Conservation (phyloP, 1,139 yeast species). For the Taphrina populina region DNA sequence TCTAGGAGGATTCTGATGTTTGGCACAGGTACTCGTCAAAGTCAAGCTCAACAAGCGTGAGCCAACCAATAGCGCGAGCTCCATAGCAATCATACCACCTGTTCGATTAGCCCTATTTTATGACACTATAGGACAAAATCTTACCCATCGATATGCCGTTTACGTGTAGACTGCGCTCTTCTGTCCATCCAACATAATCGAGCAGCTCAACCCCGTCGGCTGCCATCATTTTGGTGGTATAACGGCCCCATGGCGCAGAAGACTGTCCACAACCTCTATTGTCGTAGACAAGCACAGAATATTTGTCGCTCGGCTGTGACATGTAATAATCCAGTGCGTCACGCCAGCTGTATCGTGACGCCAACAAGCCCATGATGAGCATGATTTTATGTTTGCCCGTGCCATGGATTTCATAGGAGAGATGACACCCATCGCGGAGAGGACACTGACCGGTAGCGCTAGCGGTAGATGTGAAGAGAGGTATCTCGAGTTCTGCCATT, state of each 20-base stretch:
- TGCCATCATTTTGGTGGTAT: constrained; percentile 29
- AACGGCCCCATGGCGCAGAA: constrained; percentile 28
- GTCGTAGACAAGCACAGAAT: constrained; percentile 15
- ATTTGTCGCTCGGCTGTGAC: constrained; percentile 7
- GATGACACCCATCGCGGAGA: constrained; percentile 18
- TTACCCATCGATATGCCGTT: constrained; percentile 33
- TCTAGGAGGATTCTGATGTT: constrained; percentile 31
- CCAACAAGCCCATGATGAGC: constrained; percentile 30
- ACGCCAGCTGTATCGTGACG: constrained; percentile 30
- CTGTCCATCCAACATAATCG: constrained; percentile 30
- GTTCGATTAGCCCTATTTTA: too few species aligned
- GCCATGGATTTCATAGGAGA: constrained; percentile 30
- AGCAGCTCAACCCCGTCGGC: constrained; percentile 25
- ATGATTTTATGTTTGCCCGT: constrained; percentile 15
- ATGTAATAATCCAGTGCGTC: constrained; percentile 17
- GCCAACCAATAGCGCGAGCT: constrained; percentile 18
- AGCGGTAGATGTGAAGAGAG: constrained; percentile 20
- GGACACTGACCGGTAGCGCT: constrained; percentile 10
- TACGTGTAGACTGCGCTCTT: constrained; percentile 15
- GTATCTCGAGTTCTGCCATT: neutral
- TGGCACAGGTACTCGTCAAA: constrained; percentile 28
- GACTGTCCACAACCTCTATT: constrained; percentile 28
- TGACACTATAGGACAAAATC: too few species aligned
- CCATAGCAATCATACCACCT: constrained; percentile 31
- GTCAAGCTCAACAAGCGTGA: constrained; percentile 21